Base-by-base conservation (phyloP, 805 yeast species). In the Candida tibetensis region DNA sequence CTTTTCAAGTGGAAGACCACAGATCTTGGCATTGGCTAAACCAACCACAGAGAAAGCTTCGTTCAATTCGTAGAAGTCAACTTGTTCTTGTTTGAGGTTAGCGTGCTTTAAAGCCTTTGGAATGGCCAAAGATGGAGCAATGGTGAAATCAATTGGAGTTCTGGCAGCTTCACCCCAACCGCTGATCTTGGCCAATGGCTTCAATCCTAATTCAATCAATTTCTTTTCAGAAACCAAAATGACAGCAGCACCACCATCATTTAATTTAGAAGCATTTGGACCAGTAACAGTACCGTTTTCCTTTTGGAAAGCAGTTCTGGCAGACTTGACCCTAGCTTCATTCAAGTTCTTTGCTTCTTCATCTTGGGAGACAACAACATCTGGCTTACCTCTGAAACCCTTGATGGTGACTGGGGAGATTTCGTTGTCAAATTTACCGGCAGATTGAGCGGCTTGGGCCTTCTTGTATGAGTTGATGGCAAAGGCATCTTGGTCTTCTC, bases 111-210 rank as follows among this genome's bases (percentile, higher is more conserved):
- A 74, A 28, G 97, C 98, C 75, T 90, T 91, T 69, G 96, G 96
- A 53, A 91, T 81, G 37, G 99, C 96, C 58, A 89, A 72, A 25
- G 96, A 70, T 49, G 99, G 99, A 21, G 98, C 89, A 66, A 93
- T 85, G 39, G 99, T 91, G 76, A 93, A 93, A 69, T 90, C 95
- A 53, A 84, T 77, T 49, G 99, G 99, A 30, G 81, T 80, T 63
- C 88, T 90, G 40, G 95, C 99, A 56, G 98, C 98, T 63, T 93
- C 99, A 67, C 95, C 99, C 95, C 96, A 91, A 44, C 96, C 95
- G 37, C 77, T 61, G 54, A 93, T 82, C 64, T 81, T 80, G 44
- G 96, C 98, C 46, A 93, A 62, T 47, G 99, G 99, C 61, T 73
- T 88, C 58, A 93, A 71, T 32, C 84, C 83, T 53, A 89, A 78